Evolutionary conservation across 2,329 filamentous ascomycete species (phyloP), one percentile per base, ranked within the genome.

Genomic region (Sporothrix euskadiensis): DNA sequence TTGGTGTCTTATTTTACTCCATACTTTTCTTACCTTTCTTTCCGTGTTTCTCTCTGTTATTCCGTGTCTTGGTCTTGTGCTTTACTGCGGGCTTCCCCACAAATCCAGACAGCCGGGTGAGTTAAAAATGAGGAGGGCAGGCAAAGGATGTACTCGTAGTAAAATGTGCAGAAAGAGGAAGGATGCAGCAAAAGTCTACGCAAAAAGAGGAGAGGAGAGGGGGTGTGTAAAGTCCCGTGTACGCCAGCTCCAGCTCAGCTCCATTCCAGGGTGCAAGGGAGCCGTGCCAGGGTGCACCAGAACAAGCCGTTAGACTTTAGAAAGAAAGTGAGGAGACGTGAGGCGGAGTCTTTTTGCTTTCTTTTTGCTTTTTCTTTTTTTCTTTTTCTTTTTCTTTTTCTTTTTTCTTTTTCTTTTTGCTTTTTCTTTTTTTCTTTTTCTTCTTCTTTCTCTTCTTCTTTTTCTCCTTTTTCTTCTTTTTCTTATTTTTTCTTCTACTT

Each of bases 51-150:
- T 7, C 22, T 65, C 16, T 65, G 1, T 54, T 41, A 49, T 71
- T 63, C 44, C 22, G 52, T 59, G 54, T 57, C 56, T 68, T 19
- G 57, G 16, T 39, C 30, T 41, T 35, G 57, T 39, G 30, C 19
- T 22, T n/a, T n/a, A 1, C 30, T 61, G 32, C 30, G 30, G 14
- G 35, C 26, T 65, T 71, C 72, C 72, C 74, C 74, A 72, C 72
- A 71, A 73, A 73, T 71, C 73, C 74, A 72, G 70, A 73, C 71
- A 69, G 69, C 74, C 74, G 74, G 74, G 69, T 72, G 59, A 73
- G 71, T 69, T 57, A 10, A 68, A 49, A 71, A 39, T 22, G 35
- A 32, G 41, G 44, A 47, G 54, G 22, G 35, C 3, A 54, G 16
- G 57, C 22, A 57, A 30, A 22, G 30, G 41, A n/a, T 30, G 52